Conservation (phyloP, 139 green algal species). For the Closterium sp. region DNA sequence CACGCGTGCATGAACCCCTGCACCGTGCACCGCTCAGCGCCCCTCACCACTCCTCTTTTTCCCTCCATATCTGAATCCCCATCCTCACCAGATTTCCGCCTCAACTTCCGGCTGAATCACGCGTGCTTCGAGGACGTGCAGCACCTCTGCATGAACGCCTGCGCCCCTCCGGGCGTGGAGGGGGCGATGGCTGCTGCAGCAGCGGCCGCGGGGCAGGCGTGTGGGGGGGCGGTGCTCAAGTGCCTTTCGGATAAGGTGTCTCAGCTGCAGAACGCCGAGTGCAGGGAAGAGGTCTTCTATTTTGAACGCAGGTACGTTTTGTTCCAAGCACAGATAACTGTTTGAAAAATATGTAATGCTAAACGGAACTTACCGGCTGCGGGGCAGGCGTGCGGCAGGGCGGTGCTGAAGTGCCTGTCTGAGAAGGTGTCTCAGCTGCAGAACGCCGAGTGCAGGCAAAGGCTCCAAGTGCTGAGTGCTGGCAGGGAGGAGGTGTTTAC, state of each 20-base stretch:
- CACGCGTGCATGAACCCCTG: neutral
- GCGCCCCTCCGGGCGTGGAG: conserved; percentile 39
- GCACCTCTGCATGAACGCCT: conserved; percentile 66
- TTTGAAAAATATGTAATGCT: too few species aligned
- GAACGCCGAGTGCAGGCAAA: conserved; percentile 70
- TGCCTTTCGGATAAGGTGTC: conserved; percentile 80
- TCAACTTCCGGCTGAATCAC: conserved; percentile 82
- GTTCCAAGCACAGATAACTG: too few species aligned
- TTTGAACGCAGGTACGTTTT: conserved; percentile 81
- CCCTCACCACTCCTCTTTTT: neutral
- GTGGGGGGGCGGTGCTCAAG: conserved; percentile 75
- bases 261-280: conserved; percentile 66
- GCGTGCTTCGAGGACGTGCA: conserved; percentile 74
- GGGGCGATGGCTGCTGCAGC: conserved; percentile 34
- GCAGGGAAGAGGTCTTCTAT: conserved; percentile 78
- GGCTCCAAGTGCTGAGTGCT: too few species aligned
- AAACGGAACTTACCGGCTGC: conserved; percentile 18
- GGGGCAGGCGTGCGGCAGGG: conserved; percentile 68
- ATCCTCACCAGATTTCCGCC: conserved; percentile 72
- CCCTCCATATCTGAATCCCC: neutral
- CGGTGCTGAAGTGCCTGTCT: conserved; percentile 80
- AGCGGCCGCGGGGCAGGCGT: conserved; percentile 61
- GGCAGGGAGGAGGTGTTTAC: conserved; percentile 80
- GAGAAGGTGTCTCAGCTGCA: conserved; percentile 71
- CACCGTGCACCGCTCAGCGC: neutral